Percentiles rank a stretch among this genome's conserved stretches.
These are phyloP conservation scores for Fusarium devonianum DNA, from an alignment of 2,329 filamentous ascomycete species.

Conservation along the genomic window DNA sequence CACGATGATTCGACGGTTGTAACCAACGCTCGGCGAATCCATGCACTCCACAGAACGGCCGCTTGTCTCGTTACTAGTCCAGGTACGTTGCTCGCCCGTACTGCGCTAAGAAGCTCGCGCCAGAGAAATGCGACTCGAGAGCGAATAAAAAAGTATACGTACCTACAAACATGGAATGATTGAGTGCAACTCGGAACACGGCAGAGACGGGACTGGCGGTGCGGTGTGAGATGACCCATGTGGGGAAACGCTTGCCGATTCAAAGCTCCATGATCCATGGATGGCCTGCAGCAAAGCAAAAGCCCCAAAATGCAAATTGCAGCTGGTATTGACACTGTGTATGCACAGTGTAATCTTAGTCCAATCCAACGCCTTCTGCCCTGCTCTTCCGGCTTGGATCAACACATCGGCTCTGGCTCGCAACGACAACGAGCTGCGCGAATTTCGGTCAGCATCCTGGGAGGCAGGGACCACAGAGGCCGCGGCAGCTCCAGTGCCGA, in stretches of 20 bases:
- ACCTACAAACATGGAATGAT: no score
- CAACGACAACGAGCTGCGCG: conserved; percentile 23
- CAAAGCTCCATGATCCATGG: conserved; percentile 28
- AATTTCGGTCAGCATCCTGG: conserved; percentile 20
- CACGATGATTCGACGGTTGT: conserved; percentile 1
- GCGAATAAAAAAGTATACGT: not conserved
- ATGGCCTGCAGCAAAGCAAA: conserved; percentile 10
- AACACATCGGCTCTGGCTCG: not conserved
- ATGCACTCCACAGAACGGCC: conserved; percentile 30
- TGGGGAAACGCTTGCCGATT: conserved; percentile 34
- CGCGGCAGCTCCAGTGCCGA: conserved; percentile 2
- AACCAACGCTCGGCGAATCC: conserved; percentile 18
- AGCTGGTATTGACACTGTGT: not conserved
- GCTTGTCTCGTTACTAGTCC: conserved; percentile 27
- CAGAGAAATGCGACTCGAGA: conserved; percentile 4
- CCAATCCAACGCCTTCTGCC: not conserved
- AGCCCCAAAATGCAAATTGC: conserved; percentile 8
- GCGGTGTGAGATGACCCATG: conserved; percentile 42
- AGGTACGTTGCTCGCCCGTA: conserved; percentile 25
- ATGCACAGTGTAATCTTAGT: conserved; percentile 19
- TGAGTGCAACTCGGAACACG: conserved; percentile 41
- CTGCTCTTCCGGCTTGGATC: not conserved
- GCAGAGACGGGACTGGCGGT: conserved; percentile 34
- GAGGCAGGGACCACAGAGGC: not conserved
- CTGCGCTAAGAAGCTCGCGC: not conserved